These are phyloP conservation scores for Friedmanniomyces simplex DNA, from an alignment of 495 filamentous ascomycete species.

Conservation along the genomic window DNA sequence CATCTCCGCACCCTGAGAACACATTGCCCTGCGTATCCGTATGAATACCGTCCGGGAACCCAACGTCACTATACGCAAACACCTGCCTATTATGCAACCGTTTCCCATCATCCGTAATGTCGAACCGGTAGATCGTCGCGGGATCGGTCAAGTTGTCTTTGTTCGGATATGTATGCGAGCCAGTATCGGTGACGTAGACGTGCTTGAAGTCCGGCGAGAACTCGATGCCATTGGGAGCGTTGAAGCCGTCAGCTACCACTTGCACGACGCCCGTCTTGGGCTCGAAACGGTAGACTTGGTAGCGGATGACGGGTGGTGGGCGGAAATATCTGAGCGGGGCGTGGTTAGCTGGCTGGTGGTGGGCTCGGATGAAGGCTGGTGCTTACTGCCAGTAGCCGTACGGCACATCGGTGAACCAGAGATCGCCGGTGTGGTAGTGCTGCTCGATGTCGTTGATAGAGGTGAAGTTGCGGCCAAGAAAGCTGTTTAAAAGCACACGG, in stretches of 20 bases:
- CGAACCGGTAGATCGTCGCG: conserved; percentile 30
- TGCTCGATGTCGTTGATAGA: conserved; percentile 20
- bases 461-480: conserved; percentile 17
- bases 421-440: conserved; percentile 16
- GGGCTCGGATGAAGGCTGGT: not conserved
- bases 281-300: conserved; percentile 44
- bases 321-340: conserved; percentile 21
- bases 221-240: conserved; percentile 38
- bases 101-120: conserved; percentile 22
- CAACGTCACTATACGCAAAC: conserved; percentile 29
- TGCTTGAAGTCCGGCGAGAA: conserved; percentile 40
- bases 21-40: conserved; percentile 23
- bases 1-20: conserved; percentile 16
- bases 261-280: conserved; percentile 37
- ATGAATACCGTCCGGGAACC: conserved; percentile 26
- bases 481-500: conserved; percentile 13
- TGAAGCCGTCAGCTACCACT: conserved; percentile 43
- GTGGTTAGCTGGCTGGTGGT: not conserved
- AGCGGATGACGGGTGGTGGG: conserved; percentile 25
- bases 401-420: conserved; percentile 24
- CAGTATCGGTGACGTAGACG: conserved; percentile 41
- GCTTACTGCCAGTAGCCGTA: conserved; percentile 22
- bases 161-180: conserved; percentile 16
- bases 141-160: conserved; percentile 25
- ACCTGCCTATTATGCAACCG: conserved; percentile 22